Conservation (phyloP, 345 rosid genomes). For the Abelmoschus esculentus region DNA sequence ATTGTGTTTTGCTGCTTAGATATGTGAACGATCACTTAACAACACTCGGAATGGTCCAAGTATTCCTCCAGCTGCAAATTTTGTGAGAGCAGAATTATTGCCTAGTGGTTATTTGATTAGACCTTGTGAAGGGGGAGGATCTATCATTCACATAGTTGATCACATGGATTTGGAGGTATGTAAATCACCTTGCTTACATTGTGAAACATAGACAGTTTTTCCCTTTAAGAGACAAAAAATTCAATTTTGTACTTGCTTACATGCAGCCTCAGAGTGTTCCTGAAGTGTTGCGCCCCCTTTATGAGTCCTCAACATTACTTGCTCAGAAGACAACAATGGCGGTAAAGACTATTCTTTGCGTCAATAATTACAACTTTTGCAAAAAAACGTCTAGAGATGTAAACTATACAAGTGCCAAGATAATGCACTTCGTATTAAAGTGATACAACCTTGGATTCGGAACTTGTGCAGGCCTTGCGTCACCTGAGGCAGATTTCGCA, state of each 20-base stretch:
- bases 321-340: conserved; percentile 97
- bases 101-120: conserved; percentile 93
- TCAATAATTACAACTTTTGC: neutral
- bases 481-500: conserved; percentile 87
- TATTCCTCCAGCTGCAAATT: conserved; percentile 90
- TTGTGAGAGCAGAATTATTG: conserved; percentile 84
- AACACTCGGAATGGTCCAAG: conserved; percentile 91
- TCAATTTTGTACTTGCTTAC: conserved; percentile 4
- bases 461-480: conserved; percentile 64
- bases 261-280: conserved; percentile 93
- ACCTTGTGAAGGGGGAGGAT: conserved; percentile 99
- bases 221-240: neutral
- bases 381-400: neutral
- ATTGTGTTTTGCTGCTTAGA: conserved; percentile 26
- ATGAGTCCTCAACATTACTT: conserved; percentile 85
- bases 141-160: conserved; percentile 88
- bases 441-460: neutral
- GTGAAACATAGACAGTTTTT: conserved; percentile 6
- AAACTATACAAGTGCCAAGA: neutral
- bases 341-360: conserved; percentile 33
- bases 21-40: conserved; percentile 87
- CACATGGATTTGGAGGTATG: conserved; percentile 88
- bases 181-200: conserved; percentile 16
- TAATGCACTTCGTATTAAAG: neutral
- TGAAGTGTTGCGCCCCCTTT: conserved; percentile 93